Evolutionary conservation across 2,329 filamentous ascomycete genomes (phyloP).

Genomic region (Emmonsiellopsis sp.): DNA sequence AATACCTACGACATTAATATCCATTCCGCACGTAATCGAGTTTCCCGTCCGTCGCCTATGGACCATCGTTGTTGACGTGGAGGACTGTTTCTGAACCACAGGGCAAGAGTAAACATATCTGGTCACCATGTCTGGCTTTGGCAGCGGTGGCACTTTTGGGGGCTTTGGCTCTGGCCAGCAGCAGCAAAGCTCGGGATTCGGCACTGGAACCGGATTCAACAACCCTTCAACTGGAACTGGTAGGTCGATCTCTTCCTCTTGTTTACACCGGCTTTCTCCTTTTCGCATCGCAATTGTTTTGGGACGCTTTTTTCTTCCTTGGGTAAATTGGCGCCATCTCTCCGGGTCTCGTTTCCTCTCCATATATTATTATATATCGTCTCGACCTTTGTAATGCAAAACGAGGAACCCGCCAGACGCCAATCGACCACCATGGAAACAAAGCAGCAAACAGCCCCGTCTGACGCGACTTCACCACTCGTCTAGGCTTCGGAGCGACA

Average conservation of each 20-base stretch:
- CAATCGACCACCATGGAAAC: conserved; percentile 2
- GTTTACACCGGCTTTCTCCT: conserved; percentile 1
- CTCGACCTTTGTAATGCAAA: not conserved
- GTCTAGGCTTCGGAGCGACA: conserved; percentile 29
- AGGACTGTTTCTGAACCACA: not conserved
- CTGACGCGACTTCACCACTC: conserved; percentile 10
- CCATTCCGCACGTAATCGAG: not conserved
- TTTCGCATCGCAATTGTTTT: not conserved
- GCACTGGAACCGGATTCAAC: conserved; percentile 6
- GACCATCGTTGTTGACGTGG: not conserved
- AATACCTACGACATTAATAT: not conserved
- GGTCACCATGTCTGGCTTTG: conserved; percentile 12
- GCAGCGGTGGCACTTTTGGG: conserved; percentile 10
- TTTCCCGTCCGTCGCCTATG: not conserved
- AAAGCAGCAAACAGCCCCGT: conserved; percentile 4
- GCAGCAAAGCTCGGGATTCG: conserved; percentile 12
- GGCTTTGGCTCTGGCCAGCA: conserved; percentile 12
- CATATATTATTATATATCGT: not conserved
- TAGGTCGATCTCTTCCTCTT: conserved; percentile 6
- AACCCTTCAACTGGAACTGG: conserved; percentile 9
- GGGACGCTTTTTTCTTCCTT: not conserved
- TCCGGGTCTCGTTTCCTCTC: not conserved
- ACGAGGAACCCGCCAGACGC: conserved; percentile 1
- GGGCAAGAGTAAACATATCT: not conserved
- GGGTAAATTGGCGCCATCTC: not conserved